Evolutionary conservation across 2,329 filamentous ascomycete genomes (phyloP).

Genomic region (Ophiocordyceps unilateralis): DNA sequence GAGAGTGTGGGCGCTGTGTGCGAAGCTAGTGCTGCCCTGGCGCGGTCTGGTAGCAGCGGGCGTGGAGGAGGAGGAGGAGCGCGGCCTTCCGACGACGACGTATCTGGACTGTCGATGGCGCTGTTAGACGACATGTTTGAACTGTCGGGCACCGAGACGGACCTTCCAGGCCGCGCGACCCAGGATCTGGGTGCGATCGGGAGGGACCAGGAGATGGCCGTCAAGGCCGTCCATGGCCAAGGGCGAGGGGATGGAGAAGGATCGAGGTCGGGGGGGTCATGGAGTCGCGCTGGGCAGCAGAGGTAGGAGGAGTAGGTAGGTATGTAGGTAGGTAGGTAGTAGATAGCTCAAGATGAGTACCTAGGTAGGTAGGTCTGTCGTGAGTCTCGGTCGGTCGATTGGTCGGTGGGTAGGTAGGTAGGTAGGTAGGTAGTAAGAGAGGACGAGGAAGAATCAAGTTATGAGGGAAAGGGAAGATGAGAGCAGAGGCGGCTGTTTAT

Average conservation of each 20-base stretch:
- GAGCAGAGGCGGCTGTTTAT: too few species aligned
- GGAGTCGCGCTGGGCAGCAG: too few species aligned
- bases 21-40: slow-evolving; percentile 17
- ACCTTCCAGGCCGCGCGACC: slow-evolving; percentile 36
- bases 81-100: slow-evolving; percentile 32
- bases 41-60: slow-evolving; percentile 13
- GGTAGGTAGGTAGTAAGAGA: too few species aligned
- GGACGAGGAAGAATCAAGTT: too few species aligned
- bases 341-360: too few species aligned
- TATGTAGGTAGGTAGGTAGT: too few species aligned
- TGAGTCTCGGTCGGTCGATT: too few species aligned
- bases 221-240: slow-evolving; percentile 22
- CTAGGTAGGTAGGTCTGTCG: too few species aligned
- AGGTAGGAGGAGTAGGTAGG: slow-evolving; percentile 1
- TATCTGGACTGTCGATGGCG: slow-evolving; percentile 31
- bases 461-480: too few species aligned
- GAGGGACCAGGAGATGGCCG: slow-evolving; percentile 30
- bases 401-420: too few species aligned
- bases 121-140: slow-evolving; percentile 3
- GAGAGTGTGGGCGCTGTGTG: slow-evolving; percentile 22
- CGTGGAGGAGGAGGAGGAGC: slow-evolving; percentile 7
- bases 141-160: slow-evolving; percentile 7
- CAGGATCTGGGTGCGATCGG: slow-evolving; percentile 32
- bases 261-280: too few species aligned
- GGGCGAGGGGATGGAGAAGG: background rate